Conservation (phyloP, 192 early-diverging fungal genomes). For the Haplosporangium gracile region DNA sequence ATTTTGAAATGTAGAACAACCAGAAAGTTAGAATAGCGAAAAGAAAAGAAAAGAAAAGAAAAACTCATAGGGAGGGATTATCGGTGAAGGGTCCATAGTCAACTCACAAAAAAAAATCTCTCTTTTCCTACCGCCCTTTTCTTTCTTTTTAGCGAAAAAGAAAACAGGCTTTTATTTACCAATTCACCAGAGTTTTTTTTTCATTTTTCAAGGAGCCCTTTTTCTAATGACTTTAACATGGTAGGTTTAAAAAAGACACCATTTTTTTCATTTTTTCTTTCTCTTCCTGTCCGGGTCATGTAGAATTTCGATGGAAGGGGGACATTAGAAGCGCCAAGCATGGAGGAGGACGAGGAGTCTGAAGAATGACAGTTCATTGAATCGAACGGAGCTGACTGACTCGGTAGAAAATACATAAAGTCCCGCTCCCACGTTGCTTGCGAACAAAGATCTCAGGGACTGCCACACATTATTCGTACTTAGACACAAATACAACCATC, state of each 20-base stretch:
- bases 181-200: too few relatives aligned
- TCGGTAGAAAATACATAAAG: background rate
- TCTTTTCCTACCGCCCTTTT: background rate
- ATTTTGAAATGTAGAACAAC: conserved; percentile 1
- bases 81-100: background rate
- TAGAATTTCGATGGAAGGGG: background rate
- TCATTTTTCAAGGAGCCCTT: background rate
- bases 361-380: background rate
- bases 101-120: background rate
- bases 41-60: background rate
- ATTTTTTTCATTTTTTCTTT: background rate
- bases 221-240: background rate
- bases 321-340: background rate
- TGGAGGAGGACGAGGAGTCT: background rate
- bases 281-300: background rate
- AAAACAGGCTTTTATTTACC: background rate
- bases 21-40: background rate
- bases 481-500: too few relatives aligned
- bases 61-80: background rate
- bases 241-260: background rate
- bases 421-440: conserved; percentile 8
- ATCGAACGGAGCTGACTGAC: background rate
- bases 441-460: background rate
- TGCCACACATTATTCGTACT: background rate
- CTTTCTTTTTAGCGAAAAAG: background rate